Conservation (phyloP, 2,329 filamentous ascomycete genomes). For the Cladosporium sp. region DNA sequence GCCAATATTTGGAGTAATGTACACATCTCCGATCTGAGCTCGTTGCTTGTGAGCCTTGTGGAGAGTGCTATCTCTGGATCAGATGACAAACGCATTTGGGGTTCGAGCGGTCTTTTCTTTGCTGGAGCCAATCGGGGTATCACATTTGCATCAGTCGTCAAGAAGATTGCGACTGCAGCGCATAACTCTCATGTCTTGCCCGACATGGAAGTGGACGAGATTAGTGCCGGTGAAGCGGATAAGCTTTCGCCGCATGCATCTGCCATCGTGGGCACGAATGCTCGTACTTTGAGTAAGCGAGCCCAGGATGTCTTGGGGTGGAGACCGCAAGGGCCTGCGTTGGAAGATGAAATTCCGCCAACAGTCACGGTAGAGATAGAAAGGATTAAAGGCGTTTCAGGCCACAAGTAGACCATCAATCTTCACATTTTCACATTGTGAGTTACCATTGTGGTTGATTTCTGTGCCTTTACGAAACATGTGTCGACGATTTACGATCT, state of each 20-base stretch:
- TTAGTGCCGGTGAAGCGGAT: conserved; percentile 4
- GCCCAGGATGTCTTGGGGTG: neutral
- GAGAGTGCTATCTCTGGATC: neutral
- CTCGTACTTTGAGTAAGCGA: neutral
- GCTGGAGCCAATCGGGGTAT: neutral
- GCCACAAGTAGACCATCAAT: neutral
- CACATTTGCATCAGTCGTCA: neutral
- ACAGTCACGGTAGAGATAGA: neutral
- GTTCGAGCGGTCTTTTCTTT: neutral
- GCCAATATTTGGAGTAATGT: neutral
- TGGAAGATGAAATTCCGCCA: neutral
- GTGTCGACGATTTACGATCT: neutral
- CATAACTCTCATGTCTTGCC: neutral
- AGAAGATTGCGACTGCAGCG: neutral
- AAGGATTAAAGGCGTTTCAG: neutral
- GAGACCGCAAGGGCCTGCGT: neutral
- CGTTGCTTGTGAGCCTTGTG: neutral
- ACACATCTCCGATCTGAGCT: neutral
- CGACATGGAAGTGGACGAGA: conserved; percentile 1
- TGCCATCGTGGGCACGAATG: conserved; percentile 5
- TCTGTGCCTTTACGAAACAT: neutral
- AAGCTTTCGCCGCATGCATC: conserved; percentile 8
- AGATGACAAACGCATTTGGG: neutral
- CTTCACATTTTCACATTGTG: too few relatives aligned
- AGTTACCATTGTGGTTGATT: too few relatives aligned